These are phyloP conservation scores for Coniochaeta prunicola DNA, from an alignment of 2,329 filamentous ascomycete genomes.

Conservation along the genomic window DNA sequence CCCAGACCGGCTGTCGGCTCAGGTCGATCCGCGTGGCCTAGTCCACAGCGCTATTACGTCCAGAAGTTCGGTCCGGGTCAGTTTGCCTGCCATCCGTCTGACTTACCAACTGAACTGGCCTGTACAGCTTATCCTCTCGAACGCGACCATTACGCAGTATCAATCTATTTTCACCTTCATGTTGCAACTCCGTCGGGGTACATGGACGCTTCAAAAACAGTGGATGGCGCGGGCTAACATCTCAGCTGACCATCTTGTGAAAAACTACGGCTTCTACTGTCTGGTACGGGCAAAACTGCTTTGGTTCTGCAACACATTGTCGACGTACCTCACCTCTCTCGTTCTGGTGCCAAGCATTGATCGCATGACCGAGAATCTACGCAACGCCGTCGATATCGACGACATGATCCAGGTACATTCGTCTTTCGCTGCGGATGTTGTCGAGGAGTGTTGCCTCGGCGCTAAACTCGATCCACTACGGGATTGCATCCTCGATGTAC, in stretches of 20 bases:
- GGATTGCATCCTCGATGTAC: conserved; percentile 63
- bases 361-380: conserved; percentile 50
- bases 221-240: conserved; percentile 11
- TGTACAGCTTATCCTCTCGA: conserved; percentile 64
- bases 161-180: conserved; percentile 68
- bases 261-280: conserved; percentile 42
- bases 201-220: conserved; percentile 56
- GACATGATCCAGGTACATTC: conserved; percentile 68
- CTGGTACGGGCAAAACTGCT: conserved; percentile 61
- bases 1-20: conserved; percentile 54
- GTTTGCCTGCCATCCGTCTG: conserved; percentile 56
- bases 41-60: conserved; percentile 33
- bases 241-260: conserved; percentile 25
- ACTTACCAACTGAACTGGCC: conserved; percentile 63
- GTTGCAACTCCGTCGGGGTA: conserved; percentile 68
- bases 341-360: conserved; percentile 57
- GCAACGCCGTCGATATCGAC: conserved; percentile 64
- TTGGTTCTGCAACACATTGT: conserved; percentile 70
- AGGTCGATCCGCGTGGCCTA: conserved; percentile 31
- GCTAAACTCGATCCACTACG: conserved; percentile 62
- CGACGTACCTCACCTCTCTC: conserved; percentile 68
- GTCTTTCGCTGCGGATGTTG: conserved; percentile 52
- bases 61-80: conserved; percentile 51
- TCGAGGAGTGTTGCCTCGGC: conserved; percentile 64
- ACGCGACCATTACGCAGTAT: conserved; percentile 57